Base-by-base conservation (phyloP, 2,329 filamentous ascomycete genomes). In the Colletotrichum chrysophilum region DNA sequence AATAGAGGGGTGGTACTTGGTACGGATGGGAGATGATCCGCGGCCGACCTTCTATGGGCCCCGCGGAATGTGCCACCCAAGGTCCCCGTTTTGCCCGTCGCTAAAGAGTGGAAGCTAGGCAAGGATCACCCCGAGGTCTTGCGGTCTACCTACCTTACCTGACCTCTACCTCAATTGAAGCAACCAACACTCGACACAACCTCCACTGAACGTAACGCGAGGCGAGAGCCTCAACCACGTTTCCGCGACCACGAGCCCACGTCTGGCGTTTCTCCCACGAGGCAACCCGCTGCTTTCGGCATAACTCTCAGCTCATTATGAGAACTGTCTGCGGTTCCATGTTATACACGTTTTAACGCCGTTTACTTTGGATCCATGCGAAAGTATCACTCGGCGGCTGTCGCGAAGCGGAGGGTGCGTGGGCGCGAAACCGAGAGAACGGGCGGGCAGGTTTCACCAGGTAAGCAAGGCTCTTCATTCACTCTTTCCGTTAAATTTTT, bases 1-100 rank as follows among this genome's bases (percentile, higher is more conserved):
- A 75, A 77, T 77, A 52, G 76, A 71, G 76, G 76, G 74, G 76
- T 74, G 75, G 38, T 21, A 60, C 32, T 30, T 24, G 28, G 30
- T 26, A 60, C 71, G 71, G 71, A 48, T 34, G 13, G 34, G 18
- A 66, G 48, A 71, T 74, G 60, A 71, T 76, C 74, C 73, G 73
- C 55, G 16, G 56, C 73, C 73, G 73, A 73, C 26, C 18, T 16
- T 38, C 21, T 36, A 48, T 73, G 70, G 73, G 56, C 18, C 64
- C 64, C 43, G 43, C 43, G 43, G 38, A 58, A 66, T 43, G 56
- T 36, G 24, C 16, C 62, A 32, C 36, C 28, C 38, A 52, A 28
- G 43, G 62, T 43, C 30, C 69, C 73, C 38, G 36, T 62, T 32
- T 34, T 60, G 56, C 64, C 58, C 65, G 60, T 69, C 60, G 65